Base-by-base conservation (phyloP, 139 green algal species). In the Raphidocelis subcapitata region DNA sequence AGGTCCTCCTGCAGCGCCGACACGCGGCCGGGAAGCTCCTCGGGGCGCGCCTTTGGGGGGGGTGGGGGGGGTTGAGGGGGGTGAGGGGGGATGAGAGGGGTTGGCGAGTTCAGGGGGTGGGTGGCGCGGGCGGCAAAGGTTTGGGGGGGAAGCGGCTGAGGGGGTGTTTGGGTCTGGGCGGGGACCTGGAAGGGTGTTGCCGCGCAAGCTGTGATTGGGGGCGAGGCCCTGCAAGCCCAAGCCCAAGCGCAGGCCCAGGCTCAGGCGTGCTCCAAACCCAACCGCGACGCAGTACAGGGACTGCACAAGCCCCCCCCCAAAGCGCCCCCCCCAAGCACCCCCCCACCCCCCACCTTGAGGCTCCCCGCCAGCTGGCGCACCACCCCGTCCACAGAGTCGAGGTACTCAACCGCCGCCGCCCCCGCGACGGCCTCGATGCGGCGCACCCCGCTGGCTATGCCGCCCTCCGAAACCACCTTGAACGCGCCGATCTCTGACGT, bases 391-490 rank as follows among this genome's bases (percentile, higher is more conserved):
- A 92, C 63, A 14, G 28, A 15, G 55, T 77, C 55, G 47, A 77
- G 62, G 67, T 95, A 90, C 57, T 95, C 87, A 41, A 97, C 85
- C 8, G 86, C 81, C 10, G 86, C 87, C 12, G 87, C 70, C 0
- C 93, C 94, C 0, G 87, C 87, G 23, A 97, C 94, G 10, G 94
- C 94, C 82, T 98, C 93, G 44, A 98, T 92, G 32, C 92, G 86
- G 23, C 92, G 82, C 49, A 98, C 84, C 35, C 93, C 93, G 1
- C 84, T 91, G 0, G 93, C 92, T 32, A 98, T 94, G 73, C 93
- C 93, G 1, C 60, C 51, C 81, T 98, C 93, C 44, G 84, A 92
- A 41, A 97, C 31, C 36, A 85, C 74, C 79, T 94, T 94, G 82
- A 97, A 93, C 16, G 72, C 84, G 16, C 89, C 85, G 52, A 97